Evolutionary conservation across 129 eudicot species (phyloP).

Genomic region (Escallonia herrerae): DNA sequence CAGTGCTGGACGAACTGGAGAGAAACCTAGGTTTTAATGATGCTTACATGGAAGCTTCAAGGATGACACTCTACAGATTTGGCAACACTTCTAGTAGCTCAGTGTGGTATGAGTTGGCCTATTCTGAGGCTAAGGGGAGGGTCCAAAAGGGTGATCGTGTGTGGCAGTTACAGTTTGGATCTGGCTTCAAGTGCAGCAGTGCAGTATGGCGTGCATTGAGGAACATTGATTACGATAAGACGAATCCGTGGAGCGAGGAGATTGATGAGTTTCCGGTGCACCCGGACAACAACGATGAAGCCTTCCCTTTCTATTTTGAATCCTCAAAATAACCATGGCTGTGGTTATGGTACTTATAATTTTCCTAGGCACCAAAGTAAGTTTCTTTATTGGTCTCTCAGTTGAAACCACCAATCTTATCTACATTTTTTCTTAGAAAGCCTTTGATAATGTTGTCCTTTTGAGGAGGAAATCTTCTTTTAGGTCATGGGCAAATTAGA

Average conservation of each 20-base stretch:
- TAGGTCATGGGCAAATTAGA: no score
- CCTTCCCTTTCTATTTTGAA: constrained; percentile 23
- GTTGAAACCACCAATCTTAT: no score
- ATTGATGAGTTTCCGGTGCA: constrained; percentile 29
- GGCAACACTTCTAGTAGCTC: constrained; percentile 65
- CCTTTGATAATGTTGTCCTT: no score
- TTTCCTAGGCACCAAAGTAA: no score
- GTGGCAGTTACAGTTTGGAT: constrained; percentile 53
- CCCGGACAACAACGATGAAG: constrained; percentile 8
- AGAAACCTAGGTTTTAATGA: constrained; percentile 24
- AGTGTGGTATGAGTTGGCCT: constrained; percentile 42
- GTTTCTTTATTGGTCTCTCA: no score
- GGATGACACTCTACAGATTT: constrained; percentile 50
- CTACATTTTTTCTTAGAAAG: no score
- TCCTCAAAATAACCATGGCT: constrained; percentile 10
- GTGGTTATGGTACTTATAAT: no score
- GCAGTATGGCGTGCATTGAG: constrained; percentile 42
- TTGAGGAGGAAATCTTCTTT: no score
- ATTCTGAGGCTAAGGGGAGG: constrained; percentile 57
- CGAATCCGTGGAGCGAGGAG: constrained; percentile 55
- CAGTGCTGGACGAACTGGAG: constrained; percentile 44
- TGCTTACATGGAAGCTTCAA: constrained; percentile 41
- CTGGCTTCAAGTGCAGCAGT: constrained; percentile 58
- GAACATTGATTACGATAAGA: constrained; percentile 25
- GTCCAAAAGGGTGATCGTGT: constrained; percentile 43